These are phyloP conservation scores for Eremochloa ophiuroides DNA, from an alignment of 176 grass and related monocot genomes.

Conservation along the genomic window DNA sequence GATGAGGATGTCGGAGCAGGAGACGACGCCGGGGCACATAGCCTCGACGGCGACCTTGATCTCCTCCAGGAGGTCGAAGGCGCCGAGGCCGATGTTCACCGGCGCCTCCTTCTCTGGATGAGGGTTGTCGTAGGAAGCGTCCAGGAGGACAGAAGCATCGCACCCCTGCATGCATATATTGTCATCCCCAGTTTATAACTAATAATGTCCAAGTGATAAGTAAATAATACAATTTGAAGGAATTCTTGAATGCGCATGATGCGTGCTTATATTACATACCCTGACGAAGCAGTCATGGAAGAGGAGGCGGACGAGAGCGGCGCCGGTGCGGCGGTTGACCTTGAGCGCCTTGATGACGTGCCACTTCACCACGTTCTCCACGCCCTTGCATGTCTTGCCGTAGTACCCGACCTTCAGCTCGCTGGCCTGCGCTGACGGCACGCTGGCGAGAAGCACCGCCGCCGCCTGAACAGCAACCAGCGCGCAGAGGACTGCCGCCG, in stretches of 20 bases:
- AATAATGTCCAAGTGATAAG: too few relatives aligned
- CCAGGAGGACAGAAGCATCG: constrained; percentile 54
- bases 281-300: constrained; percentile 78
- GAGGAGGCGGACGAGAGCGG: constrained; percentile 53
- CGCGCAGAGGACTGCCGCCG: constrained; percentile 13
- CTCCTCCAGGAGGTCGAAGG: constrained; percentile 59
- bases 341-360: constrained; percentile 34
- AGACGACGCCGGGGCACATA: constrained; percentile 48
- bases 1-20: constrained; percentile 62
- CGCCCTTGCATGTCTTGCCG: constrained; percentile 28
- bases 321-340: constrained; percentile 38
- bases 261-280: constrained; percentile 28
- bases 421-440: background rate
- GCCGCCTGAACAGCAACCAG: constrained; percentile 26
- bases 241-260: background rate
- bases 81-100: constrained; percentile 40
- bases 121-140: constrained; percentile 26
- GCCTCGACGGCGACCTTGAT: constrained; percentile 48
- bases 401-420: constrained; percentile 44
- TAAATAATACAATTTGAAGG: too few relatives aligned
- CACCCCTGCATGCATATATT: constrained; percentile 40
- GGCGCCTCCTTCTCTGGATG: constrained; percentile 47
- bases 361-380: constrained; percentile 39
- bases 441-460: background rate
- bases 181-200: background rate